Base-by-base conservation (phyloP, 2,329 filamentous ascomycete species). In the Neonectria magnoliae region DNA sequence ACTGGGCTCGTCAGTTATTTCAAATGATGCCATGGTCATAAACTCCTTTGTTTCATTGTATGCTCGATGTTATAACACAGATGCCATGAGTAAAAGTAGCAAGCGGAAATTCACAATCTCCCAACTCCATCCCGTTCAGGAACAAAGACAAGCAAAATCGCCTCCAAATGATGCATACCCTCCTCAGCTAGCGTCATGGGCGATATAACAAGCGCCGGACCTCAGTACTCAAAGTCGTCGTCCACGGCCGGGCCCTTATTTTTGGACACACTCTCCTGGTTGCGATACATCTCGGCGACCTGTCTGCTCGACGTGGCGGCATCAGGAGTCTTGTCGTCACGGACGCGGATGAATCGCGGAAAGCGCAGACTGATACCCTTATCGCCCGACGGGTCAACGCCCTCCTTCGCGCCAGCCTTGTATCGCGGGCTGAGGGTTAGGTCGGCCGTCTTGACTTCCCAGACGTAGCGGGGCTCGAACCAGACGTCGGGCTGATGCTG, bases 401-500 rank as follows among this genome's bases (percentile, higher is more conserved):
- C 90, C 76, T 97, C 93, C 71, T 91, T 90, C 51, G 88, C 88
- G 1, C 93, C 96, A n/a, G 96, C 96, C 80, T 94, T 93, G 81
- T 99, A 99, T 42, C 94, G 85, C 27, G 96, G 96, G 71, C 91
- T 95, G 22, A 99, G 86, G 2, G 96, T 98, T 73, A 99, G 80
- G 83, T 99, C 96, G 1, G 96, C 96, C 13, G 95, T 97, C 83
- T 95, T 97, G 71, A 99, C 94, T 81, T 99, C 96, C 96, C 96
- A 99, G 1, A 99, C 96, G 73, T 91, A 91, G 45, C 90, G 89
- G 14, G 96, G 93, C 84, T 99, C 96, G 77, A 99, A 96, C 96
- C 96, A 99, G 41, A 99, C 94, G 78, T 99, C 96, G 1, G 96
- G 96, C 78, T 99, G 96, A 77, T 98, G 94, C 80, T 97, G 95